Percentiles rank a stretch among this genome's conserved stretches.
phyloP scores from a whole-genome alignment of 2,329 filamentous ascomycete genomes.

The Byssoonygena ceratinophila region DNA sequence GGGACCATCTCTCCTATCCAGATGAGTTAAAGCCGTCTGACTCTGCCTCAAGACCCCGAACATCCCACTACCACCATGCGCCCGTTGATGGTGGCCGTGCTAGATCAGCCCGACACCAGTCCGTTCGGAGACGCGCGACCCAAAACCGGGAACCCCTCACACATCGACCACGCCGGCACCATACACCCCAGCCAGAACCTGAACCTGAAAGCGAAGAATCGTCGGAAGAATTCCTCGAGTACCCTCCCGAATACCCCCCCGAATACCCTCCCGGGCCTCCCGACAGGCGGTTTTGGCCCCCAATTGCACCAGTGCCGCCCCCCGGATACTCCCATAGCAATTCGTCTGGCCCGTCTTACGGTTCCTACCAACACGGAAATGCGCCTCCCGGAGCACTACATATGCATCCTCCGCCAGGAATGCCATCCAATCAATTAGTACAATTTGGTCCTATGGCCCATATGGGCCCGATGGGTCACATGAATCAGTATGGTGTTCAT shows the following conservation, averaged over 20 bases:
- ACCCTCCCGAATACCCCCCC: constrained; percentile 35
- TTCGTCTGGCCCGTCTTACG: constrained; percentile 33
- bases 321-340: constrained; percentile 32
- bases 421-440: constrained; percentile 19
- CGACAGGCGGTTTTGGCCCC: constrained; percentile 28
- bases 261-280: constrained; percentile 34
- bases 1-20: constrained; percentile 34
- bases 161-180: constrained; percentile 35
- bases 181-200: constrained; percentile 30
- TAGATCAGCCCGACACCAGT: constrained; percentile 21
- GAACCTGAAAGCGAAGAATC: constrained; percentile 51
- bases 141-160: constrained; percentile 29
- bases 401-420: constrained; percentile 22
- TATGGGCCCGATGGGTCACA: constrained; percentile 9
- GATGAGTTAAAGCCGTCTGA: constrained; percentile 41
- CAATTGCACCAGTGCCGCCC: constrained; percentile 22
- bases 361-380: constrained; percentile 21
- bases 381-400: constrained; percentile 16
- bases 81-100: constrained; percentile 30
- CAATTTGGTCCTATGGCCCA: constrained; percentile 15
- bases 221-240: constrained; percentile 48
- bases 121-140: constrained; percentile 9
- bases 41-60: constrained; percentile 37
- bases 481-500: constrained; percentile 8
- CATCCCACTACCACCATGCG: constrained; percentile 33